phyloP scores from a whole-genome alignment of 1,284 basidiomycete species.

The Irpex lacteus region DNA sequence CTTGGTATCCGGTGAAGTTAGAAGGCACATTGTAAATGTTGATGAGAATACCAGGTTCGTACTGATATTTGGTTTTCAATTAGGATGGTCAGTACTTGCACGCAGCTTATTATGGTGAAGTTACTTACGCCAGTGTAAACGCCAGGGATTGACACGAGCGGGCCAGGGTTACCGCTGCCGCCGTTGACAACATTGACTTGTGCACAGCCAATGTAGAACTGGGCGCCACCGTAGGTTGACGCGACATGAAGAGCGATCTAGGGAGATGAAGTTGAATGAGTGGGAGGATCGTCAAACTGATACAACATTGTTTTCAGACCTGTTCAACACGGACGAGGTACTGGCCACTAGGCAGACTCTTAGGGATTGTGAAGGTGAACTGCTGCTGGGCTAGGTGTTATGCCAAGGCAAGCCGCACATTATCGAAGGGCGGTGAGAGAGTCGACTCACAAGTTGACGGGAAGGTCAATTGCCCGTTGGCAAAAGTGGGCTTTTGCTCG shows the following conservation, averaged over 20 bases:
- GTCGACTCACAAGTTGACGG: slow-evolving; percentile 25
- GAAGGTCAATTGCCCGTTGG: slow-evolving; percentile 32
- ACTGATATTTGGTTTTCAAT: not conserved
- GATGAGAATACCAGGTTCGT: slow-evolving; percentile 26
- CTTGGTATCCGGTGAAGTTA: slow-evolving; percentile 20
- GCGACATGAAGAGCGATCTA: slow-evolving; percentile 34
- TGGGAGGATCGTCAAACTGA: slow-evolving; percentile 32
- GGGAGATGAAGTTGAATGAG: slow-evolving; percentile 36
- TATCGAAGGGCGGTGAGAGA: slow-evolving; percentile 18
- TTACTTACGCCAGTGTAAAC: slow-evolving; percentile 32
- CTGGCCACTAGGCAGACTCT: slow-evolving; percentile 27
- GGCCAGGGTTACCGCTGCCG: slow-evolving; percentile 32
- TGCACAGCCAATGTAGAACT: slow-evolving; percentile 29
- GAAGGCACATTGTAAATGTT: slow-evolving; percentile 26
- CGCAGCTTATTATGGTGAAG: slow-evolving; percentile 23
- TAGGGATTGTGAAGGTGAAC: slow-evolving; percentile 39
- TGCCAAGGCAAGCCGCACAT: not conserved
- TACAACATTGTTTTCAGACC: slow-evolving; percentile 11
- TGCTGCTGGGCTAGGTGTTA: slow-evolving; percentile 5
- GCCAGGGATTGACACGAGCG: slow-evolving; percentile 34
- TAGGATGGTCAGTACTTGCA: not conserved
- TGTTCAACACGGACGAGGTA: slow-evolving; percentile 30
- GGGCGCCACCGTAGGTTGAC: slow-evolving; percentile 25
- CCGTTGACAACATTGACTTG: slow-evolving; percentile 35
- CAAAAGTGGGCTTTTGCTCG: slow-evolving; percentile 36